A percentile compares a stretch with the other conserved stretches of the same genome.
phyloP scores from a whole-genome alignment of 768 basidiomycete genomes.

The Russula sp. region DNA sequence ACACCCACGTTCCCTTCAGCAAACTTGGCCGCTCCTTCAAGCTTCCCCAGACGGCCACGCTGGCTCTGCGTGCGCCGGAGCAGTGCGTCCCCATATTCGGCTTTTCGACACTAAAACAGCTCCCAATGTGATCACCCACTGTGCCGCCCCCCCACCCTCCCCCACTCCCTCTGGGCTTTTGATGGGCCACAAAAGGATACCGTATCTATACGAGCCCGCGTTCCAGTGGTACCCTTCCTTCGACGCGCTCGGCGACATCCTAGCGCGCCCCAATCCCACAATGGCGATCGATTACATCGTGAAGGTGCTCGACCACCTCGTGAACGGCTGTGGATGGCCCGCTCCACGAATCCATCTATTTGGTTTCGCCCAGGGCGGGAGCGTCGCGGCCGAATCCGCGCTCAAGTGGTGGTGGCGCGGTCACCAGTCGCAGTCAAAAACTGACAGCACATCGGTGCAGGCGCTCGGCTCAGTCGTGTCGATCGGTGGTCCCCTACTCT shows the following conservation, averaged over 20 bases:
- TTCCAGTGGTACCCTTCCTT: conserved; percentile 88
- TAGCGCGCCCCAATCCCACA: conserved; percentile 67
- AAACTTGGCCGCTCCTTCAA: conserved; percentile 65
- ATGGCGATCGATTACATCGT: conserved; percentile 51
- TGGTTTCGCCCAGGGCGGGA: conserved; percentile 85
- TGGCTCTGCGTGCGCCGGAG: conserved; percentile 75
- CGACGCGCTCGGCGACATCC: conserved; percentile 65
- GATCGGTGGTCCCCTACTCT: conserved; percentile 67
- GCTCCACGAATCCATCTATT: conserved; percentile 69
- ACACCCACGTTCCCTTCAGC: conserved; percentile 70
- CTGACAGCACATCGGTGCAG: conserved; percentile 20
- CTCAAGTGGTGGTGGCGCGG: conserved; percentile 40
- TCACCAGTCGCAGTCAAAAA: conserved; percentile 12
- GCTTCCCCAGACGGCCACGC: conserved; percentile 83
- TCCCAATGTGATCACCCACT: neutral
- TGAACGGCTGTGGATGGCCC: conserved; percentile 57
- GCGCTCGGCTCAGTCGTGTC: conserved; percentile 60
- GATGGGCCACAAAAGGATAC: conserved; percentile 47
- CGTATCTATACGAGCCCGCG: conserved; percentile 69
- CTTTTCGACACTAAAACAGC: neutral
- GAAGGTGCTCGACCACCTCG: conserved; percentile 49
- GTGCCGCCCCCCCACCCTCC: neutral
- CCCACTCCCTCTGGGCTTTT: neutral
- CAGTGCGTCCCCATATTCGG: conserved; percentile 39
- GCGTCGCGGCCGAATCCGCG: conserved; percentile 61